Conservation (phyloP, 2,329 filamentous ascomycete genomes). For the Plenodomus lindquistii region DNA sequence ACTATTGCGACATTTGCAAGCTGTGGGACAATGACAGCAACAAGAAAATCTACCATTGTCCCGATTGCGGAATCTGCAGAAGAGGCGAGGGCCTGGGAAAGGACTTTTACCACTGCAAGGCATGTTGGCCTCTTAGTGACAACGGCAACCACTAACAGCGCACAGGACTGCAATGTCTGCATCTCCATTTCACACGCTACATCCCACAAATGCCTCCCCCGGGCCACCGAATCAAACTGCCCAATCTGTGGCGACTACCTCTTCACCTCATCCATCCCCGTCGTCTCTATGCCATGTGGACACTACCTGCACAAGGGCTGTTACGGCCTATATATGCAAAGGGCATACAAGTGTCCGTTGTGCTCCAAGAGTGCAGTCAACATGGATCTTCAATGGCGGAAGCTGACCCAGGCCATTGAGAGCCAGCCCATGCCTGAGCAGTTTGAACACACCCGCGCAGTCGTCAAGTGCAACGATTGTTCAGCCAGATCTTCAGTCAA, state of each 20-base stretch:
- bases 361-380: slow-evolving; percentile 97
- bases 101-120: slow-evolving; percentile 98
- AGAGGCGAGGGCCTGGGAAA: slow-evolving; percentile 90
- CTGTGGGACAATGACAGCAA: slow-evolving; percentile 92
- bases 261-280: slow-evolving; percentile 85
- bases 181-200: slow-evolving; percentile 84
- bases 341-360: slow-evolving; percentile 93
- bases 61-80: slow-evolving; percentile 93
- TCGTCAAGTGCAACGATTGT: slow-evolving; percentile 94
- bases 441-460: slow-evolving; percentile 76
- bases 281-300: slow-evolving; percentile 93
- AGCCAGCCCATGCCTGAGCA: slow-evolving; percentile 89
- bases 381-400: slow-evolving; percentile 94
- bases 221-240: slow-evolving; percentile 78
- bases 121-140: slow-evolving; percentile 46
- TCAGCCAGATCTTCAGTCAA: slow-evolving; percentile 80
- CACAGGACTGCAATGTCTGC: slow-evolving; percentile 77
- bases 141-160: slow-evolving; percentile 16
- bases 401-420: slow-evolving; percentile 83
- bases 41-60: slow-evolving; percentile 94
- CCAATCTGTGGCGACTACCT: slow-evolving; percentile 97
- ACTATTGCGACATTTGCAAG: slow-evolving; percentile 94
- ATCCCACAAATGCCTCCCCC: slow-evolving; percentile 91
- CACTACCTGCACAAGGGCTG: slow-evolving; percentile 94
- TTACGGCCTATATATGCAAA: slow-evolving; percentile 83